Evolutionary conservation across 352 stramenopile species (phyloP).

Genomic region (Ochromonadaceae sp.): DNA sequence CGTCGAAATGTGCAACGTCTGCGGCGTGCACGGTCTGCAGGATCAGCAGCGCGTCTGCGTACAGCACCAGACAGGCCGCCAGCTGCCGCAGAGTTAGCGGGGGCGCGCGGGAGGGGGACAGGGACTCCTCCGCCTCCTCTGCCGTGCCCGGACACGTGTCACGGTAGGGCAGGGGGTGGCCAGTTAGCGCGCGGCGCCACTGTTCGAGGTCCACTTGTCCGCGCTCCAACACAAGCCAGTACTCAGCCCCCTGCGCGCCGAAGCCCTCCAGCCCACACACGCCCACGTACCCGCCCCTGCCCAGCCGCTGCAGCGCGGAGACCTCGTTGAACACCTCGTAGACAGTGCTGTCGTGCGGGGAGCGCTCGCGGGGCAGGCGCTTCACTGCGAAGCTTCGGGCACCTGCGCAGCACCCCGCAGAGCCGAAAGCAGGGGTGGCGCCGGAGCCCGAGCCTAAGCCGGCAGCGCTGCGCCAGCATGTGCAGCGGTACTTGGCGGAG

Average conservation of each 20-base stretch:
- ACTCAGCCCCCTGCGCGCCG: not conserved
- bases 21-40: not conserved
- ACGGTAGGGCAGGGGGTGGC: no score
- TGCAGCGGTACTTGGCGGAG: no score
- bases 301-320: not conserved
- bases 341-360: not conserved
- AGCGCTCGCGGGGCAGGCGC: not conserved
- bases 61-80: not conserved
- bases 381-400: not conserved
- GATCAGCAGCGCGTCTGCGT: not conserved
- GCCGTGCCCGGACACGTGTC: no score
- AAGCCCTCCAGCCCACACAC: not conserved
- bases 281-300: not conserved
- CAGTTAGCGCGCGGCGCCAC: no score
- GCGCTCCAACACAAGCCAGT: not conserved
- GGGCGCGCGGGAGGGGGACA: no score
- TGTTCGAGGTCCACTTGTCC: not conserved
- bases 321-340: not conserved
- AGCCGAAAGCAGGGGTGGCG: no score
- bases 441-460: no score
- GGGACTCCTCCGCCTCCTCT: no score
- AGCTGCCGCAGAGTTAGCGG: not conserved
- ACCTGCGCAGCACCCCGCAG: no score
- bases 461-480: no score
- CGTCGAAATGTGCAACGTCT: slow-evolving; percentile 6